Conservation (phyloP, 78 protist species). For the Dictyostelium capitatum region DNA sequence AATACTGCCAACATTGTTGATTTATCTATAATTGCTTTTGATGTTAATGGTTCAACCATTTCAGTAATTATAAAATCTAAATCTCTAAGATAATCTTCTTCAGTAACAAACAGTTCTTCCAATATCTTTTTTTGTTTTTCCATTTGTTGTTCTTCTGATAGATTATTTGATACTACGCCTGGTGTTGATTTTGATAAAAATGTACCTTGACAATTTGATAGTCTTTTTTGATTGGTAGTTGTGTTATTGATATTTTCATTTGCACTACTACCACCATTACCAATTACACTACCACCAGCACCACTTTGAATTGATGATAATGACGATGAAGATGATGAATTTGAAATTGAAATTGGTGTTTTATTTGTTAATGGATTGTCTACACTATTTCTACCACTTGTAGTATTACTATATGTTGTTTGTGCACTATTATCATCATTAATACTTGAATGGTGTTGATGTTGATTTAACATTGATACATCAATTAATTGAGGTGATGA, state of each 20-base stretch:
- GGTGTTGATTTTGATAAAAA: slow-evolving; percentile 12
- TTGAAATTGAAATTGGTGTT: not conserved
- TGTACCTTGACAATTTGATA: slow-evolving; percentile 10
- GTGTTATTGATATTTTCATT: not conserved
- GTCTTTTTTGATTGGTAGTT: not conserved
- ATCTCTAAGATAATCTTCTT: slow-evolving; percentile 59
- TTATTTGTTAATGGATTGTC: not conserved
- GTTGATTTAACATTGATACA: not conserved
- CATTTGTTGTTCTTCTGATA: not conserved
- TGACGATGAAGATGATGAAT: not conserved
- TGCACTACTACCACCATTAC: not conserved
- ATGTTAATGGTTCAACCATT: slow-evolving; percentile 19
- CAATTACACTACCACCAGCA: too few species aligned
- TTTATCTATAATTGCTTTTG: slow-evolving; percentile 18
- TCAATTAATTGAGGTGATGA: slow-evolving; percentile 4
- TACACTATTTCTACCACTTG: not conserved
- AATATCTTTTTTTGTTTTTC: slow-evolving; percentile 11
- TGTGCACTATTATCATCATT: not conserved
- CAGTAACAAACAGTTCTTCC: slow-evolving; percentile 33
- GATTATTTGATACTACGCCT: not conserved
- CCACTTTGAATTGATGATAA: not conserved
- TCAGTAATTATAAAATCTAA: slow-evolving; percentile 50
- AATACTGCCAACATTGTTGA: not conserved
- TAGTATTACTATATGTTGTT: not conserved
- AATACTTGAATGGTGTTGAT: not conserved